These are phyloP conservation scores for Ophiostoma sp. DNA, from an alignment of 2,329 filamentous ascomycete genomes.

Conservation along the genomic window DNA sequence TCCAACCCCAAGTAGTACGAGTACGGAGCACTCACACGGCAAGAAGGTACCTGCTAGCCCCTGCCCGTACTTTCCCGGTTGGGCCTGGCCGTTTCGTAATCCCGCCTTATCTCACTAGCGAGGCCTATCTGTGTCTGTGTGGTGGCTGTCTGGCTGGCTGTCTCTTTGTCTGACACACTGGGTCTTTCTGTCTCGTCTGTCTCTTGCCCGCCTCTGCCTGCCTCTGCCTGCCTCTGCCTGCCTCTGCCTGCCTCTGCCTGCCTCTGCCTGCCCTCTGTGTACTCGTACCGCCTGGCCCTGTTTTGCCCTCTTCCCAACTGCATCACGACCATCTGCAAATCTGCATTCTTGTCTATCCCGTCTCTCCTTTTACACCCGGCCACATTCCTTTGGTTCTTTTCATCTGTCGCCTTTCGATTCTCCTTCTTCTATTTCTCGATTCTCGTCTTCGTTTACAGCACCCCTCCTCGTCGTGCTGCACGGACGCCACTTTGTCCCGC, in stretches of 20 bases:
- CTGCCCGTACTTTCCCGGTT: slow-evolving; percentile 20
- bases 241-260: too few species aligned
- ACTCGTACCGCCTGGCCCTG: neutral
- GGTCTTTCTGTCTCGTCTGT: too few species aligned
- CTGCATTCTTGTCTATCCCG: neutral
- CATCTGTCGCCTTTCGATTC: neutral
- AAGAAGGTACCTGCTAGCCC: neutral
- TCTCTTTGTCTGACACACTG: too few species aligned
- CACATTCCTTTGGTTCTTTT: neutral
- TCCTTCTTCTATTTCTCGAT: neutral
- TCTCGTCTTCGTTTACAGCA: neutral
- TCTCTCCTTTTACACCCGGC: neutral
- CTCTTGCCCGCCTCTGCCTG: too few species aligned
- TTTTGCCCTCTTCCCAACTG: neutral
- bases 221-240: too few species aligned
- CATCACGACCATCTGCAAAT: neutral
- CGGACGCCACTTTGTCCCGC: slow-evolving; percentile 6
- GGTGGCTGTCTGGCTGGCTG: too few species aligned
- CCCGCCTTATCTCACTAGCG: slow-evolving; percentile 15
- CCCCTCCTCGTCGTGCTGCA: neutral
- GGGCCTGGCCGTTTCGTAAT: slow-evolving; percentile 14
- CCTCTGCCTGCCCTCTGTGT: too few species aligned
- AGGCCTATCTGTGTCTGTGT: neutral
- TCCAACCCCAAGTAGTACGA: neutral
- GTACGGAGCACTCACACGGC: neutral